These are phyloP conservation scores for Parasitella parasitica DNA, from an alignment of 371 early-diverging fungal species.

Conservation along the genomic window DNA sequence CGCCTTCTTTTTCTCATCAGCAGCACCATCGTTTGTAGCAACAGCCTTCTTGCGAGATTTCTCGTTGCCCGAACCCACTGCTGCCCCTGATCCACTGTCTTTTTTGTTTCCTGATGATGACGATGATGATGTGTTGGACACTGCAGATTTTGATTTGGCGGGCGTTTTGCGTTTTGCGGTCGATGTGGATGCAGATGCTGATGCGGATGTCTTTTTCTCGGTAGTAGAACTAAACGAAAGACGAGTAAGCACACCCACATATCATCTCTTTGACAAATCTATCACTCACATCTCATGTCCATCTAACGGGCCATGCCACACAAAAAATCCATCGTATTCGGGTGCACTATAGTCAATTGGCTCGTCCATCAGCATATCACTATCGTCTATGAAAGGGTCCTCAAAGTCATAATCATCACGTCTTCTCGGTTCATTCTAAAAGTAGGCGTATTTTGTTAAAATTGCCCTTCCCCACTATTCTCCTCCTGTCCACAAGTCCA, in stretches of 20 bases:
- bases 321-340: slow-evolving; percentile 48
- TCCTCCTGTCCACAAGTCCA: neutral
- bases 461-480: no score
- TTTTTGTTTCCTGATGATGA: neutral
- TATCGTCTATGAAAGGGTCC: slow-evolving; percentile 56
- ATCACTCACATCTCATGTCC: slow-evolving; percentile 42
- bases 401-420: slow-evolving; percentile 43
- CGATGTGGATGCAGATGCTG: neutral
- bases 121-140: neutral
- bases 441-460: no score
- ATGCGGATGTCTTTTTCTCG: neutral
- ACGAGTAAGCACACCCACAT: neutral
- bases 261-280: neutral
- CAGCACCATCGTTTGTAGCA: neutral
- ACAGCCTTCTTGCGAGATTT: slow-evolving; percentile 9
- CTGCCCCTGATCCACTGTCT: neutral
- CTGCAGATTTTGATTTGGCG: slow-evolving; percentile 6
- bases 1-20: neutral
- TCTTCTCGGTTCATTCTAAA: neutral
- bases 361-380: slow-evolving; percentile 51
- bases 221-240: neutral
- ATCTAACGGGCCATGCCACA: slow-evolving; percentile 51
- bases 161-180: slow-evolving; percentile 15
- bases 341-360: slow-evolving; percentile 32
- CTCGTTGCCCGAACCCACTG: neutral